phyloP scores from a whole-genome alignment of 352 stramenopile genomes.

The Pythium brachiatum region DNA sequence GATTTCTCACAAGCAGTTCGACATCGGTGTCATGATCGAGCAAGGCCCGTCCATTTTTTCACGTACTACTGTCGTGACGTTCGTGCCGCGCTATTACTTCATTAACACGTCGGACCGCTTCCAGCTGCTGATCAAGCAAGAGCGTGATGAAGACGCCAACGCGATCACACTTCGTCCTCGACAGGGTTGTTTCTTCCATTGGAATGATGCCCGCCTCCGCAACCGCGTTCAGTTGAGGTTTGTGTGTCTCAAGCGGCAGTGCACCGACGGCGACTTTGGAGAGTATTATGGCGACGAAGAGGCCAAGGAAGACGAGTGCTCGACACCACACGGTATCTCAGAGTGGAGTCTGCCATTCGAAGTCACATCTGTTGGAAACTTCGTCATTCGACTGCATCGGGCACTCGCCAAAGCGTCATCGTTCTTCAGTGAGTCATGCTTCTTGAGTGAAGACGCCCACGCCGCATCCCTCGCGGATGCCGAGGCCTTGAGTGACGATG shows the following conservation, averaged over 20 bases:
- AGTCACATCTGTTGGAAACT: slow-evolving; percentile 75
- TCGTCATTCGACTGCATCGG: slow-evolving; percentile 70
- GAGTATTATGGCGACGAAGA: slow-evolving; percentile 3
- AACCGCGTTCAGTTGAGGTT: slow-evolving; percentile 75
- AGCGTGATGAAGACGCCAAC: slow-evolving; percentile 35
- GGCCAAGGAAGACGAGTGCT: background rate
- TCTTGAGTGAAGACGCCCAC: slow-evolving; percentile 30
- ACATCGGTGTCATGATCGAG: slow-evolving; percentile 86
- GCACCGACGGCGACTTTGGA: slow-evolving; percentile 4
- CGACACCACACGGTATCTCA: slow-evolving; percentile 28
- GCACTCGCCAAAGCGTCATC: slow-evolving; percentile 36
- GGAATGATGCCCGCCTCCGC: slow-evolving; percentile 61
- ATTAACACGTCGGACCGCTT: slow-evolving; percentile 71
- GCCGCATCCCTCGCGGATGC: background rate
- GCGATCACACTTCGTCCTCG: slow-evolving; percentile 45
- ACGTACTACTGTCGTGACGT: slow-evolving; percentile 70
- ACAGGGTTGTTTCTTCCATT: slow-evolving; percentile 78
- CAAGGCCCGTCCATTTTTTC: slow-evolving; percentile 76
- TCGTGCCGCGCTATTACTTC: slow-evolving; percentile 80
- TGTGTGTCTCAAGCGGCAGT: slow-evolving; percentile 27
- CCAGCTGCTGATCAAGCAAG: slow-evolving; percentile 67
- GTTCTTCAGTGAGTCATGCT: slow-evolving; percentile 26
- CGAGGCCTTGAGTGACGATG: slow-evolving; percentile 18
- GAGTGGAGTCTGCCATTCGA: slow-evolving; percentile 82
- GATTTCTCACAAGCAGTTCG: slow-evolving; percentile 63